A percentile compares a stretch with the other conserved stretches of the same genome.
These are phyloP conservation scores for Nitzschia sp. DNA, from an alignment of 108 stramenopile species.

Conservation along the genomic window DNA sequence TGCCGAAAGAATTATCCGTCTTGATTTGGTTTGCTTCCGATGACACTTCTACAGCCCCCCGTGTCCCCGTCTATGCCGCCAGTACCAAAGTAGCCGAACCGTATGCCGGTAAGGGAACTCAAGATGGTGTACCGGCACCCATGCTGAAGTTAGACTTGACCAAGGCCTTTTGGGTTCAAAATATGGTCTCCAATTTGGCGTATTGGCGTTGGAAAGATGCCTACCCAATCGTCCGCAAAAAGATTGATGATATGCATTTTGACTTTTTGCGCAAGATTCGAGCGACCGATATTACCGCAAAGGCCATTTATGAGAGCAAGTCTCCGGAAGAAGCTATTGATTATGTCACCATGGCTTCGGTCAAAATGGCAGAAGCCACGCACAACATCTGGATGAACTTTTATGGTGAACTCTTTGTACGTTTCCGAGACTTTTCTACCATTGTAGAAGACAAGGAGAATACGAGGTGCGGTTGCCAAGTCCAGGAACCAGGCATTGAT, in stretches of 20 bases:
- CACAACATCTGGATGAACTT: slow-evolving; percentile 50
- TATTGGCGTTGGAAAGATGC: slow-evolving; percentile 62
- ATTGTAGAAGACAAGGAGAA: slow-evolving; percentile 42
- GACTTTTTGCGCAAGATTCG: slow-evolving; percentile 23
- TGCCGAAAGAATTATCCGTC: slow-evolving; percentile 55
- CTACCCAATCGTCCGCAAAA: slow-evolving; percentile 50
- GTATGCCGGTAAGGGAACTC: slow-evolving; percentile 57
- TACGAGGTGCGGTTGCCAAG: slow-evolving; percentile 47
- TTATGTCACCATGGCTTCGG: slow-evolving; percentile 40
- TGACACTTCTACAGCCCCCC: slow-evolving; percentile 53
- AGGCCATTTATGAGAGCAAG: slow-evolving; percentile 23
- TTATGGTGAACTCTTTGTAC: slow-evolving; percentile 69
- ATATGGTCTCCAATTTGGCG: slow-evolving; percentile 67
- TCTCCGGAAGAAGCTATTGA: slow-evolving; percentile 35
- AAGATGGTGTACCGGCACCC: slow-evolving; percentile 54
- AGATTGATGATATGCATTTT: slow-evolving; percentile 39
- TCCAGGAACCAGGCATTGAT: slow-evolving; percentile 40
- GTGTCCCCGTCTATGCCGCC: slow-evolving; percentile 59
- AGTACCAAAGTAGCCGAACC: slow-evolving; percentile 41
- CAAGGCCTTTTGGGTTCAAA: slow-evolving; percentile 79
- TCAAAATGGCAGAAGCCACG: slow-evolving; percentile 41
- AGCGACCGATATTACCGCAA: slow-evolving; percentile 37
- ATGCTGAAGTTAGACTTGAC: slow-evolving; percentile 57
- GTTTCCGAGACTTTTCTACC: slow-evolving; percentile 61
- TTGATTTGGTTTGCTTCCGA: slow-evolving; percentile 64